phyloP scores from a whole-genome alignment of 106 monocot genomes.

The Agapanthus africanus region DNA sequence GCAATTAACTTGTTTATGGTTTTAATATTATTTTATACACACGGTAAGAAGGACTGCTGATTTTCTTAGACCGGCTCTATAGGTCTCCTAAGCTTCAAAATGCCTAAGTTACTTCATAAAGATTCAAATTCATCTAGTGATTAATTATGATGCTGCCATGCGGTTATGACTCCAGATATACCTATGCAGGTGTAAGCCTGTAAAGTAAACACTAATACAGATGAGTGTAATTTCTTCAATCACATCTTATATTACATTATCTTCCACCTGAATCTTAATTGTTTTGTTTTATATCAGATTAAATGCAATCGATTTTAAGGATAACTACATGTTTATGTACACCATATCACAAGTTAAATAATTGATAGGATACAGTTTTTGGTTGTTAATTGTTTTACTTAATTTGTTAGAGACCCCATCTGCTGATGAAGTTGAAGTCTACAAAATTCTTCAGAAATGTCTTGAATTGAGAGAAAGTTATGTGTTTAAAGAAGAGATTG shows the following conservation, averaged over 20 bases:
- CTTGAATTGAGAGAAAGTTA: constrained; percentile 75
- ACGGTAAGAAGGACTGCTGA: neutral
- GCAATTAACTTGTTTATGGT: neutral
- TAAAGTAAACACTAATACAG: constrained; percentile 1
- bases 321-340: neutral
- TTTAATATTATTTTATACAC: neutral
- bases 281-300: neutral
- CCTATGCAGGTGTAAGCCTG: too few relatives aligned
- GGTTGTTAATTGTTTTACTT: constrained; percentile 7
- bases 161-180: neutral
- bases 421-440: constrained; percentile 81
- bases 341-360: neutral
- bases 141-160: neutral
- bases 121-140: neutral
- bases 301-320: neutral
- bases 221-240: neutral
- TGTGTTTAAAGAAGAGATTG: constrained; percentile 66
- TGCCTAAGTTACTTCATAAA: neutral
- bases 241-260: neutral
- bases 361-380: neutral
- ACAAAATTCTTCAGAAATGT: constrained; percentile 80
- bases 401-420: constrained; percentile 77
- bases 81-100: neutral
- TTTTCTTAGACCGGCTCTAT: neutral
- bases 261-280: neutral